These are phyloP conservation scores for Calonectria henricotiae DNA, from an alignment of 2,329 filamentous ascomycete genomes.

Conservation along the genomic window DNA sequence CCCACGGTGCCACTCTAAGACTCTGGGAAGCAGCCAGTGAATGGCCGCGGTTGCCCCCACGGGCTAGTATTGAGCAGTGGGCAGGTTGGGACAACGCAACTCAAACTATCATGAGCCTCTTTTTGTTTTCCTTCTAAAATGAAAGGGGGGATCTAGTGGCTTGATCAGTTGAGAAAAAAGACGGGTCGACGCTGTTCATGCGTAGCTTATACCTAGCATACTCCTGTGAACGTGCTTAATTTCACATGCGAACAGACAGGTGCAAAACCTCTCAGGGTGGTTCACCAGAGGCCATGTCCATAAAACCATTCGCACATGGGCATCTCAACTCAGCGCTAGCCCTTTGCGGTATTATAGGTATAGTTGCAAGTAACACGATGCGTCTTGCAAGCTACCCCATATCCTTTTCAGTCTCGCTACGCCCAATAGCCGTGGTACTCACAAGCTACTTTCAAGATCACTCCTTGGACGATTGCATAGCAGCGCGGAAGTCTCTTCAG, in stretches of 20 bases:
- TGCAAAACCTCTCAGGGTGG: background rate
- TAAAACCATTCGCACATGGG: background rate
- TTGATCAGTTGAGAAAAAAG: background rate
- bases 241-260: slow-evolving; percentile 6
- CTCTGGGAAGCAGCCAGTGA: slow-evolving; percentile 2
- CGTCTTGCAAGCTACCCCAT: background rate
- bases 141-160: background rate
- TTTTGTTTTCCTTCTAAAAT: background rate
- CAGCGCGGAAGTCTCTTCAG: background rate
- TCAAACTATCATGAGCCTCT: background rate
- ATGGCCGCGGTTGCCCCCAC: slow-evolving; percentile 7
- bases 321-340: background rate
- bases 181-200: background rate
- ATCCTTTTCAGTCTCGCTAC: background rate
- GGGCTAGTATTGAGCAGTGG: background rate
- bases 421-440: no score
- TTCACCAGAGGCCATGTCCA: background rate
- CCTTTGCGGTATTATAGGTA: background rate
- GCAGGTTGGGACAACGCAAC: background rate
- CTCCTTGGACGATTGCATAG: no score
- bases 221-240: slow-evolving; percentile 1
- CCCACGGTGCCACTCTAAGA: background rate
- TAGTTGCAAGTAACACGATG: background rate
- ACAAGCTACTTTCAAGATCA: background rate
- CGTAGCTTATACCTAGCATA: background rate